Percentiles rank a stretch among this genome's conserved stretches.
These are phyloP conservation scores for Hebeloma cylindrosporum DNA, from an alignment of 768 basidiomycete species.

Conservation along the genomic window DNA sequence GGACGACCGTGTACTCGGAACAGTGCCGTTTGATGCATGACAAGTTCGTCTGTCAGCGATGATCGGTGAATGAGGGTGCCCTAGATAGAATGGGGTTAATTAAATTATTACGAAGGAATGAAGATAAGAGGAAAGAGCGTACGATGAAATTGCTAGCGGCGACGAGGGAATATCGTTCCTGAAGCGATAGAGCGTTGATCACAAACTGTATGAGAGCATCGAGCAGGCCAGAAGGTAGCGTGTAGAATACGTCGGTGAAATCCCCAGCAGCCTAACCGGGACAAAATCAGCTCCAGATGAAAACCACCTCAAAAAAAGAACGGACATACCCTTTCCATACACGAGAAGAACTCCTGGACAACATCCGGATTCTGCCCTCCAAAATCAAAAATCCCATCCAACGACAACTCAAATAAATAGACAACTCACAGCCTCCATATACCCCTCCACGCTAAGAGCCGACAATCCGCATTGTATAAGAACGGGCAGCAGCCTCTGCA, in stretches of 20 bases:
- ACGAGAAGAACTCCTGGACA: slow-evolving; percentile 85
- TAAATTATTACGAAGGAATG: background rate
- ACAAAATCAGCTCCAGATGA: slow-evolving; percentile 23
- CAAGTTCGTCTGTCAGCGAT: slow-evolving; percentile 60
- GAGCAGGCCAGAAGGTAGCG: slow-evolving; percentile 61
- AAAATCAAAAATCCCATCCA: background rate
- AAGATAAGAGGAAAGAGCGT: slow-evolving; percentile 25
- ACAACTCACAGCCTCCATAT: slow-evolving; percentile 66
- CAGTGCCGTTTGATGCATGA: slow-evolving; percentile 41
- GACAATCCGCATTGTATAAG: slow-evolving; percentile 59
- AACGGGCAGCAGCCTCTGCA: slow-evolving; percentile 53
- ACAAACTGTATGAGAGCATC: slow-evolving; percentile 72
- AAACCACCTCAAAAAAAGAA: background rate
- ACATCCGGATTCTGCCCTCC: slow-evolving; percentile 80
- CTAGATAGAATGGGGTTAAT: slow-evolving; percentile 33
- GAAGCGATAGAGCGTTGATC: slow-evolving; percentile 62
- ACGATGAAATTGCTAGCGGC: slow-evolving; percentile 84
- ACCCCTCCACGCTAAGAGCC: slow-evolving; percentile 53
- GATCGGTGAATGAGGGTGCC: slow-evolving; percentile 66
- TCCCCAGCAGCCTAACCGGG: slow-evolving; percentile 49
- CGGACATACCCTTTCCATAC: slow-evolving; percentile 66
- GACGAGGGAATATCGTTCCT: slow-evolving; percentile 85
- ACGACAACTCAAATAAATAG: background rate
- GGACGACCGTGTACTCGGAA: slow-evolving; percentile 56
- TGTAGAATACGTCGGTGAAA: slow-evolving; percentile 59